Conservation (phyloP, 805 yeast genomes). For the Starmerella tilneyi region DNA sequence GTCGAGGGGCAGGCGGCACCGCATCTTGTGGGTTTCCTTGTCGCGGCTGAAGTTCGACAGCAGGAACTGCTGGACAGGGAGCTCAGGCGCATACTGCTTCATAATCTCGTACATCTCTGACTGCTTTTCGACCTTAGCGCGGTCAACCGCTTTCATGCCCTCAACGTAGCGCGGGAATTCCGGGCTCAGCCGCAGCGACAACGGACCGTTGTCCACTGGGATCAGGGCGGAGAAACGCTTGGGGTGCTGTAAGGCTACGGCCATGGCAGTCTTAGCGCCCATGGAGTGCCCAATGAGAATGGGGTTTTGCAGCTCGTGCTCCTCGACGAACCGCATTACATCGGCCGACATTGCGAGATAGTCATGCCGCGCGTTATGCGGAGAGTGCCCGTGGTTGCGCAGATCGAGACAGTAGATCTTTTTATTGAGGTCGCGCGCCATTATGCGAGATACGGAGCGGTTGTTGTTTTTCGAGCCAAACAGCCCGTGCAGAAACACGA, state of each 20-base stretch:
- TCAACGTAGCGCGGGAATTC: conserved; percentile 59
- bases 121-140: conserved; percentile 37
- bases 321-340: conserved; percentile 58
- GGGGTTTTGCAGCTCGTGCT: conserved; percentile 32
- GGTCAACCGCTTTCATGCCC: conserved; percentile 50
- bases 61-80: conserved; percentile 63
- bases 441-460: conserved; percentile 56
- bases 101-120: conserved; percentile 61
- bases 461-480: conserved; percentile 80
- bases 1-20: conserved; percentile 59
- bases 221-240: conserved; percentile 51
- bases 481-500: conserved; percentile 76
- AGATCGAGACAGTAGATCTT: conserved; percentile 45
- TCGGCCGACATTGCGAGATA: conserved; percentile 78
- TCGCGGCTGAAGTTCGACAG: conserved; percentile 53
- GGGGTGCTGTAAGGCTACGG: conserved; percentile 59
- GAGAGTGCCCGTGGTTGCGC: conserved; percentile 89
- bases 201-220: conserved; percentile 85
- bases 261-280: conserved; percentile 94
- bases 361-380: conserved; percentile 60
- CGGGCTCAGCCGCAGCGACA: conserved; percentile 47
- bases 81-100: conserved; percentile 49
- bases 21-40: conserved; percentile 29
- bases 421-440: conserved; percentile 31
- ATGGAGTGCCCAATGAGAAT: conserved; percentile 37